Percentiles rank a stretch among this genome's conserved stretches.
phyloP scores from a whole-genome alignment of 495 filamentous ascomycete genomes.

The Cercophora samala region DNA sequence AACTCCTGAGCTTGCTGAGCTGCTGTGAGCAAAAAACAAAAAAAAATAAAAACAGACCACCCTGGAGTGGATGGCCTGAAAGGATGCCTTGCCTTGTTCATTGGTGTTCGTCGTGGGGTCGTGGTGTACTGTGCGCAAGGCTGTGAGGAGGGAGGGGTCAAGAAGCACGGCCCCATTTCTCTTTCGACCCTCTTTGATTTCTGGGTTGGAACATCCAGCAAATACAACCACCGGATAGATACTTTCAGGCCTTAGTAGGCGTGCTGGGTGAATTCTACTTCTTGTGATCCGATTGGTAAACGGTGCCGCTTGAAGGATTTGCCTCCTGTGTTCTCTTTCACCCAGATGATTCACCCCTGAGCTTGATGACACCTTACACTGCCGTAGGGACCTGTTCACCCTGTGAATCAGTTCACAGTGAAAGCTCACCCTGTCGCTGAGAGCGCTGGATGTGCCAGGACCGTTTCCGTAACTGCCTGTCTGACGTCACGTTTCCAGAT shows the following conservation, averaged over 20 bases:
- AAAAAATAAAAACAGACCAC: not conserved
- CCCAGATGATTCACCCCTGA: not conserved
- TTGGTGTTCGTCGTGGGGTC: not conserved
- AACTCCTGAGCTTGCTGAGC: not conserved
- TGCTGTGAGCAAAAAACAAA: not conserved
- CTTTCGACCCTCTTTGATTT: not conserved
- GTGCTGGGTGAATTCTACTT: not conserved
- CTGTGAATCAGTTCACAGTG: not conserved
- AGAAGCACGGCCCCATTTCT: not conserved
- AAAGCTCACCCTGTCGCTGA: not conserved
- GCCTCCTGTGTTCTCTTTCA: not conserved
- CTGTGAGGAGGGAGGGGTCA: not conserved
- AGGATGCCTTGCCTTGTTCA: not conserved
- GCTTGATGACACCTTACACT: not conserved
- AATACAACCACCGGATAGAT: not conserved
- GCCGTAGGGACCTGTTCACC: not conserved
- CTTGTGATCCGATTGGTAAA: not conserved
- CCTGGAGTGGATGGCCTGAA: not conserved
- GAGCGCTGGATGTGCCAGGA: not conserved
- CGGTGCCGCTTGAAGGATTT: not conserved
- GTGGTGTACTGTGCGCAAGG: not conserved
- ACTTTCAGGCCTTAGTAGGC: not conserved
- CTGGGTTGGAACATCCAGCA: not conserved
- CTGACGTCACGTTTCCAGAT: not conserved
- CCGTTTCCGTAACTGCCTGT: not conserved